These are phyloP conservation scores for Pigoraptor vietnamica DNA, from an alignment of 78 protist species.

Conservation along the genomic window DNA sequence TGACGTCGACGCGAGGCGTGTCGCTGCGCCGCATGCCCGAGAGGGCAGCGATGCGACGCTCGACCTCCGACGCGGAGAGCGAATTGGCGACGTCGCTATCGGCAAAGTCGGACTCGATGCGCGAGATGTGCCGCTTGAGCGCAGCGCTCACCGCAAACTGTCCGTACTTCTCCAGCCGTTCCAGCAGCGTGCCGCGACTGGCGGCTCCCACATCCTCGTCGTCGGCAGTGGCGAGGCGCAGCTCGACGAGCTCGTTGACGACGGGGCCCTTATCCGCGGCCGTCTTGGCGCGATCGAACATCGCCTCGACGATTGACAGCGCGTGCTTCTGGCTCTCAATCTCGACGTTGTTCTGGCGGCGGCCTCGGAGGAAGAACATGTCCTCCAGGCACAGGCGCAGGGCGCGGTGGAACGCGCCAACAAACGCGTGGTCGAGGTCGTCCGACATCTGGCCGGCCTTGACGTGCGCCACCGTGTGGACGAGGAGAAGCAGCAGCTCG, in stretches of 20 bases:
- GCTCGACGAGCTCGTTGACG: not conserved
- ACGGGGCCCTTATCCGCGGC: not conserved
- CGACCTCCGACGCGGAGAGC: not conserved
- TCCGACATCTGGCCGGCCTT: not conserved
- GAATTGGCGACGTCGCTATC: not conserved
- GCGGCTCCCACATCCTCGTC: not conserved
- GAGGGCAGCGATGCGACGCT: not conserved
- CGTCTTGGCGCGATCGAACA: not conserved
- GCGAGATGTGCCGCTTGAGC: not conserved
- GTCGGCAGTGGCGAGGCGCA: not conserved
- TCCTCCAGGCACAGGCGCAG: not conserved
- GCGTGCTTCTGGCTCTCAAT: not conserved
- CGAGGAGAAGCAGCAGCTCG: not conserved
- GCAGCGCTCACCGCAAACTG: not conserved
- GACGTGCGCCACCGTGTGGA: not conserved
- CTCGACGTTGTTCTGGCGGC: not conserved
- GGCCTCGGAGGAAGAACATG: not conserved
- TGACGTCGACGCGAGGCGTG: not conserved
- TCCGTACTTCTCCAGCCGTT: not conserved
- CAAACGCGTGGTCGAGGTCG: not conserved
- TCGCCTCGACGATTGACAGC: not conserved
- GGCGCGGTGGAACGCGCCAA: not conserved
- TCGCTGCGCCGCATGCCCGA: not conserved
- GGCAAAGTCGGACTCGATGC: not conserved
- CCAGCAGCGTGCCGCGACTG: not conserved